Evolutionary conservation across 257 asterid genomes (phyloP).

Genomic region (Solanum medicagineum): DNA sequence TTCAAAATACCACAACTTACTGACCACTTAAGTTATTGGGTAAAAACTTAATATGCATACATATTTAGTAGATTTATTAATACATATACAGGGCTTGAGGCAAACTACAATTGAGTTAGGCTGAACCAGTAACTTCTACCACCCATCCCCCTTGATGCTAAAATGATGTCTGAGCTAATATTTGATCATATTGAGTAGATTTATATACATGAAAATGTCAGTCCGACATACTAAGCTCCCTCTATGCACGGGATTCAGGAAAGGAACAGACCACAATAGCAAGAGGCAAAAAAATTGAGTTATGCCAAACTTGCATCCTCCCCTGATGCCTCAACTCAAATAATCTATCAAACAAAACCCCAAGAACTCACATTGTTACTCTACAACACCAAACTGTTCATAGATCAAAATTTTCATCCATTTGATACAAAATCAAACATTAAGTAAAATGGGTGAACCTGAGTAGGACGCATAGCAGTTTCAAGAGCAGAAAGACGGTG

Average conservation of each 20-base stretch:
- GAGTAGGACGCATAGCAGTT: slow-evolving; percentile 40
- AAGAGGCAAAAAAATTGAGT: neutral
- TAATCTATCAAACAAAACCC: neutral
- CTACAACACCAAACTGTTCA: neutral
- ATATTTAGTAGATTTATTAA: neutral
- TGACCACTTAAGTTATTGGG: neutral
- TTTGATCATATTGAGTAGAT: neutral
- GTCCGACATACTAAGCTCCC: neutral
- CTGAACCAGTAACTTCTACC: neutral
- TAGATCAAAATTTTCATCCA: neutral
- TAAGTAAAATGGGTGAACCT: slow-evolving; percentile 2
- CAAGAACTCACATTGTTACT: neutral
- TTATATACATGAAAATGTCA: neutral
- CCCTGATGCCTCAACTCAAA: neutral
- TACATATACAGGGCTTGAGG: neutral
- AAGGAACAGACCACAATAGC: neutral
- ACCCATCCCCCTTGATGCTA: neutral
- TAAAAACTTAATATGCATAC: neutral
- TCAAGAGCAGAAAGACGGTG: slow-evolving; percentile 42
- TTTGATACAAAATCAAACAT: neutral
- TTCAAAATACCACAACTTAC: neutral
- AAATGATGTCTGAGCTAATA: neutral
- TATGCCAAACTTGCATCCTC: neutral
- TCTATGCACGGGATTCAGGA: neutral
- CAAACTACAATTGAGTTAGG: neutral